Base-by-base conservation (phyloP, 768 basidiomycete species). In the Tulasnella sp. region DNA sequence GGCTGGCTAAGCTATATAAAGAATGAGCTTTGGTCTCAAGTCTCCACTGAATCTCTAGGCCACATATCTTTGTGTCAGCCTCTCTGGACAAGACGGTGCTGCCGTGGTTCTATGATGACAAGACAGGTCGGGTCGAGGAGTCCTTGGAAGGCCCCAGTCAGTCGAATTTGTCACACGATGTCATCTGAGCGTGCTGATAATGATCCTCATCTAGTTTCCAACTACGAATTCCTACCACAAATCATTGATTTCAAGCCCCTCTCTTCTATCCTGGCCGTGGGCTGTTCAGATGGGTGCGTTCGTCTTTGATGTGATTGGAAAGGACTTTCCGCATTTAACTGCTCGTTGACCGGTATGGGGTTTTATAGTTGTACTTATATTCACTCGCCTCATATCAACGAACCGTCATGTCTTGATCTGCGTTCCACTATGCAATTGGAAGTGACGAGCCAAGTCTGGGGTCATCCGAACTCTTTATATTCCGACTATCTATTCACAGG, bases 161-260 rank as follows among this genome's bases (percentile, higher is more conserved):
- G 57, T 44, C 29, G 15, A 1, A 21, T 29, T 11, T 1, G n/a
- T n/a, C n/a, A n/a, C n/a, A n/a, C n/a, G n/a, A n/a, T n/a, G n/a
- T n/a, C n/a, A n/a, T n/a, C n/a, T n/a, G n/a, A n/a, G n/a, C n/a
- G n/a, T n/a, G n/a, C n/a, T n/a, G n/a, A n/a, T n/a, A n/a, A n/a
- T n/a, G n/a, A n/a, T n/a, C n/a, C 29, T 59, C 21, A 27, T 29
- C 38, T 43, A 53, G 50, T 22, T 24, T 52, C n/a, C 49, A 41
- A 44, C 10, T 42, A 44, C 41, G 4, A 9, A 22, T 27, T 21
- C 29, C 2, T 4, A 4, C 59, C 59, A 25, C 49, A 52, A 11
- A 24, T 44, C n/a, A 10, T 60, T 11, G 59, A 60, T 10, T 60
- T 53, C 59, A 53, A 53, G 29, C 59, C 59, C n/a, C 21, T 31